phyloP scores from a whole-genome alignment of 441 rosid genomes.

The Pelargonium myrrhifolium region DNA sequence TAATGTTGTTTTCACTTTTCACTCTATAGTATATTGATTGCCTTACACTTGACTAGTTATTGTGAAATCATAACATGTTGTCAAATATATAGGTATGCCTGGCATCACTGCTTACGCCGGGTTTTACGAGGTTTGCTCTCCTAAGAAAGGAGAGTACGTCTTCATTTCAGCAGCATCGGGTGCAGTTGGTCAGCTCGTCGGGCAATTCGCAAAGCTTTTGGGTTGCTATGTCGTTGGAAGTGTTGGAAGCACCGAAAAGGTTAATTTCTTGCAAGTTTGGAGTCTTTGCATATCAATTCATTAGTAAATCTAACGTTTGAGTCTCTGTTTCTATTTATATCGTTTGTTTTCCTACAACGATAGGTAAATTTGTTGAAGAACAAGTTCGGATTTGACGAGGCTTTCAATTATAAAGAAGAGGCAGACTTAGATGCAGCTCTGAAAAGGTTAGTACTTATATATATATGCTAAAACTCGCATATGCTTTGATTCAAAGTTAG shows the following conservation, averaged over 20 bases:
- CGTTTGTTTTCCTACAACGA: too few relatives aligned
- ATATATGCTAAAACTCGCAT: too few relatives aligned
- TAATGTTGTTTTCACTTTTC: too few relatives aligned
- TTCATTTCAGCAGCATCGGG: neutral
- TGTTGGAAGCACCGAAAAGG: neutral
- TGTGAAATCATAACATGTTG: too few relatives aligned
- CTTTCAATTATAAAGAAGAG: slow-evolving; percentile 43
- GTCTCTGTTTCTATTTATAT: too few relatives aligned
- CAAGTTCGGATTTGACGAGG: slow-evolving; percentile 42
- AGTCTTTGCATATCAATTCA: too few relatives aligned
- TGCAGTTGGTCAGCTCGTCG: slow-evolving; percentile 36
- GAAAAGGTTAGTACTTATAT: too few relatives aligned
- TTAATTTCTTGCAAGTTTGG: neutral
- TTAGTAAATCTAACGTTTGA: neutral
- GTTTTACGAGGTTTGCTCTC: slow-evolving; percentile 34
- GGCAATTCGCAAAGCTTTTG: slow-evolving; percentile 37
- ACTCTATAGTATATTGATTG: too few relatives aligned
- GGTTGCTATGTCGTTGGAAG: slow-evolving; percentile 1
- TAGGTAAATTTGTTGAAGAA: slow-evolving; percentile 40
- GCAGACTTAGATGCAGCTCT: slow-evolving; percentile 30
- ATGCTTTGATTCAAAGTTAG: too few relatives aligned
- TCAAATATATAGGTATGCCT: slow-evolving; percentile 30
- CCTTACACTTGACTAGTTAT: too few relatives aligned
- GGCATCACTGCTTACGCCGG: slow-evolving; percentile 41
- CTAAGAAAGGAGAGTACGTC: slow-evolving; percentile 32